Conservation (phyloP, 495 filamentous ascomycete genomes). For the Aspergillus leporis region DNA sequence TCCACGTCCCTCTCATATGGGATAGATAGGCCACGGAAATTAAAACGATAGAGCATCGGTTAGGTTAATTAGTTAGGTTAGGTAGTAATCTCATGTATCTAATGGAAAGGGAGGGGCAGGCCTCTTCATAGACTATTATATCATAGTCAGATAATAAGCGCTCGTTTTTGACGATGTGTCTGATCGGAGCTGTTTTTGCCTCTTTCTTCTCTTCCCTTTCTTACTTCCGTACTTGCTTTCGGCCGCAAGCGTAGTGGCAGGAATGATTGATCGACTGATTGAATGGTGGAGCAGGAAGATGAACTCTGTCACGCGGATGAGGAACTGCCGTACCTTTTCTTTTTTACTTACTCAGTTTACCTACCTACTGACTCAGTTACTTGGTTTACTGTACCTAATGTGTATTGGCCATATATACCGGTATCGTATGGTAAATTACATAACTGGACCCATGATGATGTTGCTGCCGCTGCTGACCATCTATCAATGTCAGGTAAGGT, state of each 20-base stretch:
- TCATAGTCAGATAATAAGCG: background rate
- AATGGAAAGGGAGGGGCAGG: background rate
- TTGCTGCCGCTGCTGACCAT: too few species aligned
- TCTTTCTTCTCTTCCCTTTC: background rate
- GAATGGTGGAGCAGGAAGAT: constrained; percentile 8
- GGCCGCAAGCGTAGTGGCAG: background rate
- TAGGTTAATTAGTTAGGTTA: background rate
- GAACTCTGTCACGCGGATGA: background rate
- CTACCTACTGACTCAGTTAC: too few species aligned
- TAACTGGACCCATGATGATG: too few species aligned
- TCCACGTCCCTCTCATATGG: background rate
- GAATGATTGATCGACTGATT: constrained; percentile 19
- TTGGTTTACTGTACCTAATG: background rate
- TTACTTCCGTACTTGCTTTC: constrained; percentile 1
- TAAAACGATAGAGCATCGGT: background rate
- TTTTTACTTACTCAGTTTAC: background rate
- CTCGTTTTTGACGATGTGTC: background rate
- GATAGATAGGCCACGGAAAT: background rate
- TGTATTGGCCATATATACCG: background rate
- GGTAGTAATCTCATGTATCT: background rate
- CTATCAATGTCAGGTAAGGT: too few species aligned
- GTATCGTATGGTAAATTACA: too few species aligned
- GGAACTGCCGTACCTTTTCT: constrained; percentile 6
- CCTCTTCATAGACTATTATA: background rate
- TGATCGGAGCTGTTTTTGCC: background rate